Conservation (phyloP, 2,329 filamentous ascomycete genomes). For the Rhytidhysteron rufulum region DNA sequence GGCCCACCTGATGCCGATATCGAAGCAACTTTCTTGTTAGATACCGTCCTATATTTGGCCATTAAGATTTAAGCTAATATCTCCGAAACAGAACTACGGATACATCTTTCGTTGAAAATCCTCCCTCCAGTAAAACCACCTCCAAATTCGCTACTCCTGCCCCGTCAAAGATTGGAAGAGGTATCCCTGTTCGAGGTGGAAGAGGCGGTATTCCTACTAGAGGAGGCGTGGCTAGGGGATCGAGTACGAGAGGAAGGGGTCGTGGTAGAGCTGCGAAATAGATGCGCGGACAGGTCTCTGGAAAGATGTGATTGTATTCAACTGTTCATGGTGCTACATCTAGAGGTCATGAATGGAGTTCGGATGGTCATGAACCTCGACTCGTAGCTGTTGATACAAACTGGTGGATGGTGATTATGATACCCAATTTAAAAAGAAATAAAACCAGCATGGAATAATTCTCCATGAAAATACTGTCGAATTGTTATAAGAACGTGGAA, state of each 20-base stretch:
- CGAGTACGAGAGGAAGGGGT: constrained; percentile 23
- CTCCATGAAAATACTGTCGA: too few species aligned
- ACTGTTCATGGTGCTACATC: too few species aligned
- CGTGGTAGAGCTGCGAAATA: neutral
- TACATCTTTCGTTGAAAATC: constrained; percentile 86
- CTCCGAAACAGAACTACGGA: constrained; percentile 68
- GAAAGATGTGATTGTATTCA: too few species aligned
- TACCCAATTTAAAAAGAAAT: too few species aligned
- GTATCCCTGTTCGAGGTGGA: constrained; percentile 13
- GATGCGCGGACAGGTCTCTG: too few species aligned
- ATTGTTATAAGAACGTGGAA: too few species aligned
- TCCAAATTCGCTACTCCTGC: constrained; percentile 40
- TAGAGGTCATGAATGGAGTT: too few species aligned
- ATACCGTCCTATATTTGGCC: neutral
- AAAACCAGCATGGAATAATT: too few species aligned
- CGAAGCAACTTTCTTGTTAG: constrained; percentile 83
- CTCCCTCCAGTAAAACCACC: constrained; percentile 53
- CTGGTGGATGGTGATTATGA: too few species aligned
- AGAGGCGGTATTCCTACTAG: constrained; percentile 32
- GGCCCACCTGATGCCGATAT: constrained; percentile 40
- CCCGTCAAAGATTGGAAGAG: constrained; percentile 13
- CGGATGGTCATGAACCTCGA: too few species aligned
- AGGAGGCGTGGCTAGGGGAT: constrained; percentile 26
- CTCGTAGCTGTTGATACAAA: too few species aligned
- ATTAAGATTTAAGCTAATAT: neutral